phyloP scores from a whole-genome alignment of 176 grass and related monocot genomes.

The Carex littledalei region DNA sequence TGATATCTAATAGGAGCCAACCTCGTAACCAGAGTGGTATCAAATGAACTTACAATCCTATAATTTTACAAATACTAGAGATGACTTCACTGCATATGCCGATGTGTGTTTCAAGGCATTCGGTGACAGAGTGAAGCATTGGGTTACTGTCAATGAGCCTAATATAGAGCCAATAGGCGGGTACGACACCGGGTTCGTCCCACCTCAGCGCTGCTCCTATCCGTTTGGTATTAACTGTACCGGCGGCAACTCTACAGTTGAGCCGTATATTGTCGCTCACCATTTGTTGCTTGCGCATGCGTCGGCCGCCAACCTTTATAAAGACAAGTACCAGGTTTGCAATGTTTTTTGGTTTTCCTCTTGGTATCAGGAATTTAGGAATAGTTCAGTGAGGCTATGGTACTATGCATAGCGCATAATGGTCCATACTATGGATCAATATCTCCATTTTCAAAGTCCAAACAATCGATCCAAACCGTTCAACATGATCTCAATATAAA shows the following conservation, averaged over 20 bases:
- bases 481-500: too few relatives aligned
- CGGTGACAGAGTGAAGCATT: conserved; percentile 64
- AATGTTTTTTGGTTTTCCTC: not conserved
- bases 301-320: conserved; percentile 52
- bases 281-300: conserved; percentile 73
- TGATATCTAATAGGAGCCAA: not conserved
- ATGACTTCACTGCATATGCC: conserved; percentile 58
- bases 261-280: conserved; percentile 71
- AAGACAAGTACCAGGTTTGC: conserved; percentile 62
- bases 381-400: too few relatives aligned
- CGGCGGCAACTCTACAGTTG: conserved; percentile 47
- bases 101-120: conserved; percentile 65
- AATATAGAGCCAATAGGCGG: conserved; percentile 55
- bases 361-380: not conserved
- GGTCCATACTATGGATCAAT: too few relatives aligned
- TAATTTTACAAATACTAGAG: conserved; percentile 31
- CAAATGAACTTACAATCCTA: not conserved
- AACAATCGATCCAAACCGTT: too few relatives aligned
- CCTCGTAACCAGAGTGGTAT: not conserved
- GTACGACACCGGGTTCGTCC: conserved; percentile 12
- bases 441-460: too few relatives aligned
- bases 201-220: conserved; percentile 59
- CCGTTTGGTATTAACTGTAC: conserved; percentile 53
- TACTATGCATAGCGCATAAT: too few relatives aligned
- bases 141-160: conserved; percentile 65